Evolutionary conservation across 139 green algal genomes (phyloP), one percentile per base, ranked within the genome.

Genomic region (Pycnococcus provasolii): DNA sequence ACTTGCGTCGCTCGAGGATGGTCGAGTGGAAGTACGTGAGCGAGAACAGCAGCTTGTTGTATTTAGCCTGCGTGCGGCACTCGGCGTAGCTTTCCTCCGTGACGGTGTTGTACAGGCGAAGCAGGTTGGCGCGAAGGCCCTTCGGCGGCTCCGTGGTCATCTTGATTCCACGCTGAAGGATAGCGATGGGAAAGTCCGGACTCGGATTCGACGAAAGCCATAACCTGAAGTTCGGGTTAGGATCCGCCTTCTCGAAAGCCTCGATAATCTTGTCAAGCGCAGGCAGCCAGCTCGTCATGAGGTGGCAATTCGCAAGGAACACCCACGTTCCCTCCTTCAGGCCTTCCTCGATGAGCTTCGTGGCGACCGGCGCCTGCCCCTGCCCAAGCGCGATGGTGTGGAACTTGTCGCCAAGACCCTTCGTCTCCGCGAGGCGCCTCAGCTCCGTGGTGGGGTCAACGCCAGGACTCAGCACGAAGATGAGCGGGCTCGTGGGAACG

Each of bases 61-160:
- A 95, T 74, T 92, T 90, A 55, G 65, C 7, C 52, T 62, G 41
- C 41, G 11, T 68, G 7, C 58, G 45, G 79, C 84, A 91, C 75
- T 87, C 76, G 48, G 60, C 61, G 74, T 85, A 89, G 58, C 55
- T 72, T 39, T 86, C 84, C 37, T 93, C 84, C 13, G 43, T 84
- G 71, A 89, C 42, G 13, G 74, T 85, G 73, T 86, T 83, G 73
- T 90, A 93, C 64, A 92, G 71, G 42, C 88, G 81, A 48, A 85
- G 63, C 74, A 95, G 74, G 74, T 95, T 95, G 52, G 88, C 87
- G 43, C 85, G 75, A 60, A 95, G 79, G 40, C 87, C 87, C 73
- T 90, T 90, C 5, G 88, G 88, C 26, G 88, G 88, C 78, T 95
- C 88, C 4, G 86, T 95, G 15, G 88, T 93, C 84, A 95, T 90